Percentiles rank a stretch among this genome's conserved stretches.
Conservation (phyloP, 441 rosid genomes). For the Capsella rubella region DNA sequence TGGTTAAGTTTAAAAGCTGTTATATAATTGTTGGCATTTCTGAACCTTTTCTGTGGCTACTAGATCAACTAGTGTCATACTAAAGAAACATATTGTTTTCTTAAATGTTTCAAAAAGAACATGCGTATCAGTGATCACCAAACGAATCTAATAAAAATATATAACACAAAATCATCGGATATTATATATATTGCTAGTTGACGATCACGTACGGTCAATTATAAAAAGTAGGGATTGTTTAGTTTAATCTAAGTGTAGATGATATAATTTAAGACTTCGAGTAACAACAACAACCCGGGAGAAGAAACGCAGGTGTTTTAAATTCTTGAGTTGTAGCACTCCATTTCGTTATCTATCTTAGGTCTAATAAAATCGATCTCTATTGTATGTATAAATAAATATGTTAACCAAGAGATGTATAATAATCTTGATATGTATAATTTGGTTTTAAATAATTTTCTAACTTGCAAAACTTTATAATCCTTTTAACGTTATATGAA, state of each 20-base stretch:
- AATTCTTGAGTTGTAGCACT: neutral
- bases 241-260: neutral
- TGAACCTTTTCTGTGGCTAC: neutral
- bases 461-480: neutral
- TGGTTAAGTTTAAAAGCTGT: neutral
- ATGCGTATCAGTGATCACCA: conserved; percentile 40
- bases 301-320: neutral
- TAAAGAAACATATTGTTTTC: conserved; percentile 4
- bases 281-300: conserved; percentile 26
- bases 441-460: neutral
- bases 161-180: conserved; percentile 9
- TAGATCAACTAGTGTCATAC: neutral
- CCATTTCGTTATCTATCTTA: neutral
- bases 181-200: conserved; percentile 32
- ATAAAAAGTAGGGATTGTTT: neutral
- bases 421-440: neutral
- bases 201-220: conserved; percentile 30
- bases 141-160: conserved; percentile 38
- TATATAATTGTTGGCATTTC: neutral
- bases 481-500: neutral
- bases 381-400: neutral
- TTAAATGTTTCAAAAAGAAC: conserved; percentile 20
- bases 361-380: neutral
- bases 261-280: conserved; percentile 26
- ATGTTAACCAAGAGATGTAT: neutral